Evolutionary conservation across 2,329 filamentous ascomycete species (phyloP).

Genomic region (Alternaria burnsii): DNA sequence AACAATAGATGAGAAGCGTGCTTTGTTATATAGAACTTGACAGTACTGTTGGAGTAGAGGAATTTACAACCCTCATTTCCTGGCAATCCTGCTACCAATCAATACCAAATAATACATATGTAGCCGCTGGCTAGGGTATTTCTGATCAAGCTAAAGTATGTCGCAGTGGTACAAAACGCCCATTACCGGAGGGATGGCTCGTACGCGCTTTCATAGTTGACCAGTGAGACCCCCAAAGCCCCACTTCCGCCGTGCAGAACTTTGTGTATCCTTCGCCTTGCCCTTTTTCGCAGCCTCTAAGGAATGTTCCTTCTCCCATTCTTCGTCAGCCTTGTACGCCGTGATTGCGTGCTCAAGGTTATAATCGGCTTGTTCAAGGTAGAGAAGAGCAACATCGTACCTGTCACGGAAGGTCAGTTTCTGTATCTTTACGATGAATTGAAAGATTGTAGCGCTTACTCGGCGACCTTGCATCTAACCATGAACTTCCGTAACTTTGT

Average conservation of each 20-base stretch:
- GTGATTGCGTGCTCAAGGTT: slow-evolving; percentile 71
- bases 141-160: background rate
- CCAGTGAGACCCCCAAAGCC: slow-evolving; percentile 49
- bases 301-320: slow-evolving; percentile 76
- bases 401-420: slow-evolving; percentile 56
- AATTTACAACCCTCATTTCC: background rate
- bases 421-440: background rate
- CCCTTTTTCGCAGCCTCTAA: slow-evolving; percentile 58
- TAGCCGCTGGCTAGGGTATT: background rate
- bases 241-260: slow-evolving; percentile 45
- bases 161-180: background rate
- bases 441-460: slow-evolving; percentile 62
- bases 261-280: slow-evolving; percentile 46
- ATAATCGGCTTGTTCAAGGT: slow-evolving; percentile 74
- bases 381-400: slow-evolving; percentile 76
- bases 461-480: slow-evolving; percentile 78
- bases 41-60: background rate
- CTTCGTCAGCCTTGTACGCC: slow-evolving; percentile 74
- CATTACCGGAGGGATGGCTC: background rate
- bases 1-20: background rate
- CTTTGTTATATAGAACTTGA: background rate
- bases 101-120: background rate
- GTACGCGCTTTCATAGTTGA: slow-evolving; percentile 39
- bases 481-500: slow-evolving; percentile 77
- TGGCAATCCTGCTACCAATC: background rate